Conservation (phyloP, 306 rosid species). For the Prunus armeniaca region DNA sequence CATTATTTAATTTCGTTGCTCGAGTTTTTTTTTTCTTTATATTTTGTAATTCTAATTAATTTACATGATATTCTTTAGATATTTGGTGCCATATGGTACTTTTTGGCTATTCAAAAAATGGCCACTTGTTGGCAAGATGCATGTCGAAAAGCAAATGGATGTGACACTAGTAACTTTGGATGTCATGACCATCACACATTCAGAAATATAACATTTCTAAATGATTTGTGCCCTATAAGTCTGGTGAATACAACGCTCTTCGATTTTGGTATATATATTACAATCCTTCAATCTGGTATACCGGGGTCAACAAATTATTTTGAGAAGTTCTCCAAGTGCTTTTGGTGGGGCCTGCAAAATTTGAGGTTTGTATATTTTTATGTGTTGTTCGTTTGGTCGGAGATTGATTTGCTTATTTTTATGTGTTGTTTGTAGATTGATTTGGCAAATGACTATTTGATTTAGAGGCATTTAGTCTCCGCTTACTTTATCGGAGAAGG, state of each 20-base stretch:
- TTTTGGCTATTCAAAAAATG: slow-evolving; percentile 14
- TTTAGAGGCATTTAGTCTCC: too few relatives aligned
- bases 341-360: slow-evolving; percentile 35
- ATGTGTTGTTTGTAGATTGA: too few relatives aligned
- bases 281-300: slow-evolving; percentile 21
- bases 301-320: slow-evolving; percentile 12
- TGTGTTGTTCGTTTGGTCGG: too few relatives aligned
- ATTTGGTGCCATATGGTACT: slow-evolving; percentile 25
- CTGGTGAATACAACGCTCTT: neutral
- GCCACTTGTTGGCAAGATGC: slow-evolving; percentile 12
- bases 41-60: neutral
- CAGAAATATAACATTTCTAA: neutral
- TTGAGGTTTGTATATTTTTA: slow-evolving; percentile 10
- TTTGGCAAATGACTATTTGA: too few relatives aligned
- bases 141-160: neutral
- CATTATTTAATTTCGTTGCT: too few relatives aligned
- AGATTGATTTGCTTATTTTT: too few relatives aligned
- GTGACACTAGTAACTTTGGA: neutral
- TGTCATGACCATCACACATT: neutral
- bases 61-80: neutral
- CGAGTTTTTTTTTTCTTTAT: neutral
- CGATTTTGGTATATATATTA: slow-evolving; percentile 23
- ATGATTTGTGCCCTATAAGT: neutral
- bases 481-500: too few relatives aligned
- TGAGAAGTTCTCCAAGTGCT: slow-evolving; percentile 11